Conservation (phyloP, 345 rosid species). For the Hibiscus tridactylites region DNA sequence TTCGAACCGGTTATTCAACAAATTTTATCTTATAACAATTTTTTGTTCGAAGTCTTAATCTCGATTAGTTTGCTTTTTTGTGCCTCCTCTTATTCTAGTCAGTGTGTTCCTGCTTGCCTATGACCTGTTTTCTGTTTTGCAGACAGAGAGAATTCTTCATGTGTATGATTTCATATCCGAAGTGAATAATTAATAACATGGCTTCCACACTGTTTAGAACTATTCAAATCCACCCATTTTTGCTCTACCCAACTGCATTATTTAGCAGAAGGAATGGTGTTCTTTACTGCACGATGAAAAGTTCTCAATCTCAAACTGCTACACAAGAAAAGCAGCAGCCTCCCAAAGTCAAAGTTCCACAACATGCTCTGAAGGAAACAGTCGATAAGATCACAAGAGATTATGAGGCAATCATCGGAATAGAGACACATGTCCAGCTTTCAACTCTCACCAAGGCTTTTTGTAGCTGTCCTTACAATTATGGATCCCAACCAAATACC, state of each 20-base stretch:
- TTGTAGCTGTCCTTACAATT: conserved; percentile 77
- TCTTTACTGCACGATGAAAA: conserved; percentile 37
- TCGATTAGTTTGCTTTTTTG: not conserved
- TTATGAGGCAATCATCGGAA: conserved; percentile 82
- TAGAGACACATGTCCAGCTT: conserved; percentile 95
- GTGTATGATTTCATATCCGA: conserved; percentile 7
- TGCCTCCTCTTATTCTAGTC: too few species aligned
- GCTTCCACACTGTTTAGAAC: conserved; percentile 50
- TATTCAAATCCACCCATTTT: conserved; percentile 41
- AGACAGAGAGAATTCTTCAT: not conserved
- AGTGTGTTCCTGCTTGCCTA: conserved; percentile 15
- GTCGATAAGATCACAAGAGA: conserved; percentile 45
- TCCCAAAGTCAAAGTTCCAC: conserved; percentile 34
- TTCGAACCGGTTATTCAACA: not conserved
- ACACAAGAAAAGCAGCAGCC: conserved; percentile 44
- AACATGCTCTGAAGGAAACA: conserved; percentile 33
- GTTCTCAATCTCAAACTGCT: conserved; percentile 38
- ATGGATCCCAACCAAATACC: conserved; percentile 69
- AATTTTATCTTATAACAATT: not conserved
- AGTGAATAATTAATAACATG: conserved; percentile 26
- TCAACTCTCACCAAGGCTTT: conserved; percentile 84
- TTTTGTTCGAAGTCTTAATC: not conserved
- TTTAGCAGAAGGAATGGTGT: conserved; percentile 36
- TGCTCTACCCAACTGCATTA: conserved; percentile 32
- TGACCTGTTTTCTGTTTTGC: conserved; percentile 30